These are phyloP conservation scores for Leccinum insolens DNA, from an alignment of 1,284 basidiomycete genomes.

Conservation along the genomic window DNA sequence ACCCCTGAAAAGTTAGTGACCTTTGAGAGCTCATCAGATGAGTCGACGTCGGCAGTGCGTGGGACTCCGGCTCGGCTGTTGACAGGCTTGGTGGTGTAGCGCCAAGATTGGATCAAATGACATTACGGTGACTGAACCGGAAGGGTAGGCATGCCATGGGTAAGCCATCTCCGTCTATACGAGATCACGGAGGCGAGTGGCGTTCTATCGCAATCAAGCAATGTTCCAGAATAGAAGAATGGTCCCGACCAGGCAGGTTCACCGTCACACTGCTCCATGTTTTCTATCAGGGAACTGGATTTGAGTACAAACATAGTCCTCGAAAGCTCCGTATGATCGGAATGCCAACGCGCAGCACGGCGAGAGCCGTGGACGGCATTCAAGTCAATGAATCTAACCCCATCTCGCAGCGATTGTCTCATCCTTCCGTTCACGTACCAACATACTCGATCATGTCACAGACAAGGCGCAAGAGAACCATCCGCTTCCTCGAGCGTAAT, in stretches of 20 bases:
- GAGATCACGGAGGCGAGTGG: conserved; percentile 27
- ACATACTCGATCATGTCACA: not conserved
- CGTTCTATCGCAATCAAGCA: conserved; percentile 13
- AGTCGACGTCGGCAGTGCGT: conserved; percentile 28
- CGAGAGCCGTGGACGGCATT: conserved; percentile 1
- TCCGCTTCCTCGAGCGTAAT: conserved; percentile 3
- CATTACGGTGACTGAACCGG: conserved; percentile 18
- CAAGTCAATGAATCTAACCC: not conserved
- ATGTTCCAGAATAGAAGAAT: conserved; percentile 16
- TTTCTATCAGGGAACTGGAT: not conserved
- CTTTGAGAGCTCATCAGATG: not conserved
- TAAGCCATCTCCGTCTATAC: conserved; percentile 18
- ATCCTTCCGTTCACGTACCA: conserved; percentile 4
- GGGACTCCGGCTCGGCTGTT: conserved; percentile 25
- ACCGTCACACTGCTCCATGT: conserved; percentile 8
- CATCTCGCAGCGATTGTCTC: not conserved
- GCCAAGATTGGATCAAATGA: conserved; percentile 5
- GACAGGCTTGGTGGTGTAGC: conserved; percentile 3
- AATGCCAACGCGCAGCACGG: conserved; percentile 6
- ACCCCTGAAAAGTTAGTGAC: conserved; percentile 9
- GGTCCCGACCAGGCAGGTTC: not conserved
- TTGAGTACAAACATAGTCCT: not conserved
- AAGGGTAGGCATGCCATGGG: conserved; percentile 6
- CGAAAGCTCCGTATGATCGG: conserved; percentile 10
- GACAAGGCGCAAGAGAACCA: not conserved